Conservation (phyloP, 805 yeast species). For the Ogataea glucozyma region DNA sequence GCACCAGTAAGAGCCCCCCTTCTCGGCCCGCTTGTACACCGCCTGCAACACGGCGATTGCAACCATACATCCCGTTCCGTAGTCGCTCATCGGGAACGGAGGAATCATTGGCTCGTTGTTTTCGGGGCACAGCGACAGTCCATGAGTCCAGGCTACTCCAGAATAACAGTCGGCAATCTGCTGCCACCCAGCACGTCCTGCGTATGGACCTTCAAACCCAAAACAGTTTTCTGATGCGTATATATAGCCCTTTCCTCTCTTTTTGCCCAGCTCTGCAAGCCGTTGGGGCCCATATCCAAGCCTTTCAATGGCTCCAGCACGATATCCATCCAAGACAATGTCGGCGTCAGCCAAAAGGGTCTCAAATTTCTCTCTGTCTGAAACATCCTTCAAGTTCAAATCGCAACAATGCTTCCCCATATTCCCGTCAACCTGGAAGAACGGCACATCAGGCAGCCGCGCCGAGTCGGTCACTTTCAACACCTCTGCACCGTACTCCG, state of each 20-base stretch:
- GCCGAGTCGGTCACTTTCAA: slow-evolving; percentile 32
- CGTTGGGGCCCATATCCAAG: slow-evolving; percentile 36
- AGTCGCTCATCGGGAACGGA: slow-evolving; percentile 40
- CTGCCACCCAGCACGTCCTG: slow-evolving; percentile 39
- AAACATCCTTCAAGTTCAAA: slow-evolving; percentile 32
- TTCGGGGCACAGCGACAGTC: slow-evolving; percentile 26
- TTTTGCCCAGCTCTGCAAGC: slow-evolving; percentile 29
- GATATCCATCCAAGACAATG: slow-evolving; percentile 36
- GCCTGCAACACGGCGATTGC: slow-evolving; percentile 36
- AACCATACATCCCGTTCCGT: slow-evolving; percentile 38
- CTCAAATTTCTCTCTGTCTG: slow-evolving; percentile 32
- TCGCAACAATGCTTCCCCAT: slow-evolving; percentile 37
- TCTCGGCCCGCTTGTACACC: slow-evolving; percentile 29
- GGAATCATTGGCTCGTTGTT: slow-evolving; percentile 37
- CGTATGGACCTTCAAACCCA: slow-evolving; percentile 37
- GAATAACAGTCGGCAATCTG: slow-evolving; percentile 39
- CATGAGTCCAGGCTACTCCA: slow-evolving; percentile 38
- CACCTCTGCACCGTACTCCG: slow-evolving; percentile 39
- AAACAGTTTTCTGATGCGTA: slow-evolving; percentile 35
- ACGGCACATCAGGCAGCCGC: slow-evolving; percentile 37
- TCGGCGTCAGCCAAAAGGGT: slow-evolving; percentile 35
- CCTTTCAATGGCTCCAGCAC: slow-evolving; percentile 33
- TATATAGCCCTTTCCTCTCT: slow-evolving; percentile 36
- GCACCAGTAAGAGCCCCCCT: slow-evolving; percentile 37
- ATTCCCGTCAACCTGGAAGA: slow-evolving; percentile 38